Evolutionary conservation across 2,329 filamentous ascomycete species (phyloP), one percentile per base, ranked within the genome.

Genomic region (Daldinia sp.): DNA sequence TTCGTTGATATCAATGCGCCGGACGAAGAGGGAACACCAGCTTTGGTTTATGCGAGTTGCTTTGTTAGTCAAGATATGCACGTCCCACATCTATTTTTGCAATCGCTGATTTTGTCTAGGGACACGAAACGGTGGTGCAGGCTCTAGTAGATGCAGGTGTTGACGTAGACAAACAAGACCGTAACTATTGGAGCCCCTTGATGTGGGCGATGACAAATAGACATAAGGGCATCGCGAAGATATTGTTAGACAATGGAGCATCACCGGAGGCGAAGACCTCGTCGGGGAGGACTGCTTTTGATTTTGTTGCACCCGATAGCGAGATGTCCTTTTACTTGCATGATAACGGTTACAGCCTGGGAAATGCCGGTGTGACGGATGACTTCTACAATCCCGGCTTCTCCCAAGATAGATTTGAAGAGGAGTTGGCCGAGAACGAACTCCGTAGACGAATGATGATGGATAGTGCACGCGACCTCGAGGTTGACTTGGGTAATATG

Each of bases 131-230:
- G 47, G 94, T 97, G 3, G 95, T 98, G 21, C 85, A 90, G 61
- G 87, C 90, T 34, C 85, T 99, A 52, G 87, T 99, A 53, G 87
- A 93, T 61, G 92, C 93, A 8, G 94, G 94, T 21, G 94, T 90
- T 35, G 87, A 93, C 71, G 93, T 98, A 53, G 93, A 99, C 79
- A 90, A 90, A 72, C 94, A 98, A 77, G 95, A 99, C 75, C 91
- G 90, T 66, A 98, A 98, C 75, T 90, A 96, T 74, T 99, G 95
- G 95, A 98, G 92, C 72, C 92, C 95, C 11, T 83, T 99, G 64
- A 99, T 99, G 94, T 99, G 95, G 95, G 94, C 95, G 50, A 98
- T 98, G 92, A 99, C 95, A 58, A 99, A 99, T 77, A 84, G 94
- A 59, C 95, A 99, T 79, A 98, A 98, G 79, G 89, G 89, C 48